These are phyloP conservation scores for Chenopodium formosanum DNA, from an alignment of 148 eudicot genomes.

Conservation along the genomic window DNA sequence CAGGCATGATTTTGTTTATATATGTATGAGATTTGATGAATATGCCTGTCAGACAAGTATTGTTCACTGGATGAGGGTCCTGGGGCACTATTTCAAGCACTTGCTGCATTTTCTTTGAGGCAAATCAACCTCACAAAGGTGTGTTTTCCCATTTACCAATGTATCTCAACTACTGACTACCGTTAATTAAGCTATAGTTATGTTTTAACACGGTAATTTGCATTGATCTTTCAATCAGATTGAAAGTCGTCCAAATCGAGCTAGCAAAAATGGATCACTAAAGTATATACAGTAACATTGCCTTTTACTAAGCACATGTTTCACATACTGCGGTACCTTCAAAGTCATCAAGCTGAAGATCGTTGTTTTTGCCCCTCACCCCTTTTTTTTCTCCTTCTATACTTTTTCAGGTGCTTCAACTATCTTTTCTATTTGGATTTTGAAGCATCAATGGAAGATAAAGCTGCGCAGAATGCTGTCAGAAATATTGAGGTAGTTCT, in stretches of 20 bases:
- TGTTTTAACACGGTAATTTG: background rate
- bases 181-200: background rate
- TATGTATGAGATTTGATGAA: conserved; percentile 5
- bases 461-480: conserved; percentile 51
- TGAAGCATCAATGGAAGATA: conserved; percentile 66
- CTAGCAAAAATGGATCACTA: conserved; percentile 45
- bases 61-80: conserved; percentile 88
- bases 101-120: conserved; percentile 79
- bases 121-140: conserved; percentile 83
- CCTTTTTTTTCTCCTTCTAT: background rate
- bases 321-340: background rate
- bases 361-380: background rate
- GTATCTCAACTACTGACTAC: conserved; percentile 3
- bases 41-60: conserved; percentile 61
- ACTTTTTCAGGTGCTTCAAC: conserved; percentile 43
- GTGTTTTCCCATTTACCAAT: conserved; percentile 8
- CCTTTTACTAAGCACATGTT: background rate
- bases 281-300: conserved; percentile 36
- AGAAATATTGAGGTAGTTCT: conserved; percentile 52
- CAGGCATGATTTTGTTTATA: background rate
- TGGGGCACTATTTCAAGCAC: conserved; percentile 82
- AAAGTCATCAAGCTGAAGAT: background rate
- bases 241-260: conserved; percentile 85
- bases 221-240: conserved; percentile 42
- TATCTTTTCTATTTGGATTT: conserved; percentile 65